Base-by-base conservation (phyloP, 352 stramenopile species). In the Pythium pyrilobum region DNA sequence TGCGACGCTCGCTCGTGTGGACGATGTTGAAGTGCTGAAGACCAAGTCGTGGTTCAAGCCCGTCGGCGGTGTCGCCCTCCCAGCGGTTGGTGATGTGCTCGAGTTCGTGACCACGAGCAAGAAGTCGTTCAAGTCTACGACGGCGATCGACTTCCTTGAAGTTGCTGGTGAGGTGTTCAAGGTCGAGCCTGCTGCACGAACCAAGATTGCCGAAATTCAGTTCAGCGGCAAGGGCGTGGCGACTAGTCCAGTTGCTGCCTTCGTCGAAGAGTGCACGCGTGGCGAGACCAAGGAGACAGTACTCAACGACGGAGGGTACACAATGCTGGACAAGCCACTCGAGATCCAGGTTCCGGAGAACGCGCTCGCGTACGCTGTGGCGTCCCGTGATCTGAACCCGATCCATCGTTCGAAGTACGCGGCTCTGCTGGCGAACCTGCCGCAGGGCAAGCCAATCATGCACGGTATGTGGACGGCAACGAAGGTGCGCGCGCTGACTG, bases 391-490 rank as follows among this genome's bases (percentile, higher is more conserved):
- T 46, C 46, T 93, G 61, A 96, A 96, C 63, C 79, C 86, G 29
- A 96, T 96, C 47, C 82, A 96, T 52, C 79, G 85, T 5, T 92
- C 82, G 11, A 69, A 66, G 42, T 87, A 90, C 44, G 68, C 82
- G 15, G 86, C 84, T 0, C 67, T 85, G n/a, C 59, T 95, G 9
- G 84, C 80, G 7, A 72, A 81, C 36, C 69, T 96, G 42, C 84
- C 86, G 15, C 62, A 76, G 13, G 77, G 75, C 18, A 75, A 79
- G 57, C 78, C 86, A 8, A 92, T 96, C 62, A 92, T 94, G 78
- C 84, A 96, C 52, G 86, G 86, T 24, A 70, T 96, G 75, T 96
- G 86, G 86, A 91, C 77, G 21, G 82, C 81, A 3, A 87, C 73
- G n/a, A 94, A 92, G 57, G 81, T 89, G 11, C 84, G 82, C 16